A percentile compares a stretch with the other conserved stretches of the same genome.
phyloP scores from a whole-genome alignment of 768 basidiomycete species.

The Nevesoporus exiguus region DNA sequence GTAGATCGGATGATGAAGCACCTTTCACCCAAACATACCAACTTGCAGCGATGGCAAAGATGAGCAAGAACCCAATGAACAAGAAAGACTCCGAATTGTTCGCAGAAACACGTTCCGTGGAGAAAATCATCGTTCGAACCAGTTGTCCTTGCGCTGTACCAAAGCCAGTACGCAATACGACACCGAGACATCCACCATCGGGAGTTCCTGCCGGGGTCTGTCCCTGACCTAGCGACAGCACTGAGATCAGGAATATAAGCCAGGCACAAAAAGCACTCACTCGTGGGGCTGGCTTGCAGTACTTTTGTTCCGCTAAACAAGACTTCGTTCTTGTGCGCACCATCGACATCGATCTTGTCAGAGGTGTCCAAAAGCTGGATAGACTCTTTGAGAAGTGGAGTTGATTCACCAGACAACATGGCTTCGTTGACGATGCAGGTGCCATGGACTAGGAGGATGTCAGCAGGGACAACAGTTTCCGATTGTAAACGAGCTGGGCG shows the following conservation, averaged over 20 bases:
- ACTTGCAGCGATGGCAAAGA: slow-evolving; percentile 96
- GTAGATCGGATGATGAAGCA: slow-evolving; percentile 29
- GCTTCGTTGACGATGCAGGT: slow-evolving; percentile 98
- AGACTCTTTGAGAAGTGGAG: slow-evolving; percentile 93
- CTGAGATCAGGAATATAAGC: background rate
- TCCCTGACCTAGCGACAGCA: slow-evolving; percentile 22
- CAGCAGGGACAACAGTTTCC: slow-evolving; percentile 90
- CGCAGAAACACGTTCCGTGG: slow-evolving; percentile 92
- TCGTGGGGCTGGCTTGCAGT: slow-evolving; percentile 63
- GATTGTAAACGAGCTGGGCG: slow-evolving; percentile 56
- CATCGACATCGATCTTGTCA: slow-evolving; percentile 83
- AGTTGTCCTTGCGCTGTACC: slow-evolving; percentile 97
- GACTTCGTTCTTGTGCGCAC: slow-evolving; percentile 80
- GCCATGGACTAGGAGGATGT: slow-evolving; percentile 88
- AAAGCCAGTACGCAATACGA: slow-evolving; percentile 93
- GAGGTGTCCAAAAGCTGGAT: slow-evolving; percentile 75
- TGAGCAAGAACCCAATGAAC: slow-evolving; percentile 96
- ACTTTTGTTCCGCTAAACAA: slow-evolving; percentile 98
- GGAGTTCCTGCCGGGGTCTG: slow-evolving; percentile 61
- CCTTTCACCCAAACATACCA: slow-evolving; percentile 99
- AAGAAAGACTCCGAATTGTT: slow-evolving; percentile 95
- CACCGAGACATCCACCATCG: slow-evolving; percentile 87
- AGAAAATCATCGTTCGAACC: slow-evolving; percentile 98
- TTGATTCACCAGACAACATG: slow-evolving; percentile 98
- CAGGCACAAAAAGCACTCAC: slow-evolving; percentile 27